Conservation (phyloP, 2,329 filamentous ascomycete species). For the Calonectria naviculata region DNA sequence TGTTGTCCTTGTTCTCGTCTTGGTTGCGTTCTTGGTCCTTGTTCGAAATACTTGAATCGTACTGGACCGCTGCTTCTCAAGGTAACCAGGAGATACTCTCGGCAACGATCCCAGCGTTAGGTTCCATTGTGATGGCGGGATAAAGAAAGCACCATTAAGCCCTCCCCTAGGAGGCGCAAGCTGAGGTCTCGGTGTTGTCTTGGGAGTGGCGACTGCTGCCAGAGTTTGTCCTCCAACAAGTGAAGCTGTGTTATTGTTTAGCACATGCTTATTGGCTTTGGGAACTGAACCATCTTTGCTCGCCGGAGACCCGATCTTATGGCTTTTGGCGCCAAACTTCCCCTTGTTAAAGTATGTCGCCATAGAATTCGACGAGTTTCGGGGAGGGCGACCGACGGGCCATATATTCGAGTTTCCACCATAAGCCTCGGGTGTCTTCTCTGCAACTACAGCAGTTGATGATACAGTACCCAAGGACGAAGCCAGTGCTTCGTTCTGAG, state of each 20-base stretch:
- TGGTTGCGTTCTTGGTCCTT: conserved; percentile 27
- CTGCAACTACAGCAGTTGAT: not conserved
- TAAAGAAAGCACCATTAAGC: not conserved
- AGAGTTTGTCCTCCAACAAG: not conserved
- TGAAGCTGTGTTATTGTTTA: not conserved
- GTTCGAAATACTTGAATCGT: conserved; percentile 35
- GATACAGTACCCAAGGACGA: not conserved
- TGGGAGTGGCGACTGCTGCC: not conserved
- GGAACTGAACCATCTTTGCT: not conserved
- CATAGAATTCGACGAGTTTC: not conserved
- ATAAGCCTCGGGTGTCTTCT: not conserved
- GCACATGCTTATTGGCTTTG: not conserved
- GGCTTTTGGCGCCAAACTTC: no score
- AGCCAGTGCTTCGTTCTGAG: not conserved
- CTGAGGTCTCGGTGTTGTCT: not conserved
- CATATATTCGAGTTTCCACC: not conserved
- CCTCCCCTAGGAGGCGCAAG: not conserved
- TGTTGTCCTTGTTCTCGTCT: conserved; percentile 27
- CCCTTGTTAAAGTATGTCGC: not conserved
- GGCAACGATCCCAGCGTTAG: not conserved
- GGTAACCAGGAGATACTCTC: not conserved
- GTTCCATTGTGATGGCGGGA: not conserved
- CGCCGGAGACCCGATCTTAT: no score
- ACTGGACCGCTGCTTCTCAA: conserved; percentile 10
- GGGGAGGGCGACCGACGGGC: not conserved